phyloP scores from a whole-genome alignment of 148 eudicot genomes.

The Cornus florida region DNA sequence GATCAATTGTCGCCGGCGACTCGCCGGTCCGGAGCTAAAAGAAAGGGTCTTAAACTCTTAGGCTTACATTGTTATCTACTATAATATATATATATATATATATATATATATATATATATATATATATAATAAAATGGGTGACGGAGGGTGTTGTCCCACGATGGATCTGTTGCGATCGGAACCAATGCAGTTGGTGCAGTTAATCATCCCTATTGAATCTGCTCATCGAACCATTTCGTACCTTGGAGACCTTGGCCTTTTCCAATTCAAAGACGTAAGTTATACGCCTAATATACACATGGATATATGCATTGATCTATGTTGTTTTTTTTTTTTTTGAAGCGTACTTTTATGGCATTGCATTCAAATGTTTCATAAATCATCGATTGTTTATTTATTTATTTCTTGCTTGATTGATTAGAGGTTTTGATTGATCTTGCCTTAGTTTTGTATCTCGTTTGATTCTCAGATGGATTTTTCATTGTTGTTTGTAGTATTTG shows the following conservation, averaged over 20 bases:
- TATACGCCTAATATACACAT: background rate
- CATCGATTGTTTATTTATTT: background rate
- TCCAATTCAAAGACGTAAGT: conserved; percentile 72
- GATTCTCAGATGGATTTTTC: background rate
- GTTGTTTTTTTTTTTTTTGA: background rate
- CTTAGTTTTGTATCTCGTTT: no score
- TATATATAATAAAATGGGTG: conserved; percentile 1
- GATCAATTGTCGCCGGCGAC: background rate
- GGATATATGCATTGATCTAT: background rate
- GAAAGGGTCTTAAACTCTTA: background rate
- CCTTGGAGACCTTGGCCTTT: conserved; percentile 65
- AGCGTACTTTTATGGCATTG: background rate
- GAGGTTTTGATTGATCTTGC: background rate
- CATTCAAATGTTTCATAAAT: background rate
- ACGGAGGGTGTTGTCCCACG: conserved; percentile 29
- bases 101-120: no score
- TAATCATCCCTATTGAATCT: conserved; percentile 67
- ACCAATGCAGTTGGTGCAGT: conserved; percentile 60
- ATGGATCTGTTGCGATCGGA: conserved; percentile 84
- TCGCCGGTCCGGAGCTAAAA: background rate
- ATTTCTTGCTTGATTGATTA: background rate
- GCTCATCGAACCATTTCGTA: conserved; percentile 64
- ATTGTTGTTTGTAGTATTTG: background rate
- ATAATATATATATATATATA: no score
- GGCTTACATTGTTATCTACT: background rate